Evolutionary conservation across 441 rosid genomes (phyloP), one percentile per base, ranked within the genome.

Genomic region (Erysimum cheiri): DNA sequence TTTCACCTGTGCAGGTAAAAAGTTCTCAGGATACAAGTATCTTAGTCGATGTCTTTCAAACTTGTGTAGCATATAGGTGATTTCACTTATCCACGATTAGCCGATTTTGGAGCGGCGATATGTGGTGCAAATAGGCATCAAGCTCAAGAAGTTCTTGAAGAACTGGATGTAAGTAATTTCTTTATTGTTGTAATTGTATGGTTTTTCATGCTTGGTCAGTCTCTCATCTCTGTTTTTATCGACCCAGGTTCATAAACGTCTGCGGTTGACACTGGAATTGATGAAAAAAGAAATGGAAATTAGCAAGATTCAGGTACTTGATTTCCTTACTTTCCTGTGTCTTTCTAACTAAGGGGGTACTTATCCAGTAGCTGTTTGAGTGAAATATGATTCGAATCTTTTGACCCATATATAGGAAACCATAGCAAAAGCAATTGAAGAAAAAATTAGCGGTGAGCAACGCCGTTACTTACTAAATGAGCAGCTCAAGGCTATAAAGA

Each of bases 61-160:
- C 69, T 47, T 74, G 58, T 88, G 78, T 90, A 96, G 99, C 96
- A 91, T 80, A 80, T 96, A 66, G 99, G 97, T 49, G 97, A 93
- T 72, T 96, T 96, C 79, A 96, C 85, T 71, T 89, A 88, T 78
- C 84, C 96, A 62, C 86, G 92, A 75, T 77, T 93, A 73, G 97
- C 98, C 22, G 99, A 93, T 87, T 96, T 96, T 74, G 99, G 98
- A 63, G 97, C 99, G 57, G 99, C 98, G 13, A 96, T 96, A 87
- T 91, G 96, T 43, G 98, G 98, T 35, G 98, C 92, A 58, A 91
- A 86, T 82, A 96, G 84, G 80, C 80, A 84, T 76, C 96, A 91
- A 72, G 83, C 89, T 78, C 97, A 93, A 82, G 81, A 82, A 80
- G 99, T 93, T 49, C 97, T 96, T 76, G 99, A 93, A 80, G 99